Conservation (phyloP, 495 filamentous ascomycete species). For the Pyrenula aspistea region DNA sequence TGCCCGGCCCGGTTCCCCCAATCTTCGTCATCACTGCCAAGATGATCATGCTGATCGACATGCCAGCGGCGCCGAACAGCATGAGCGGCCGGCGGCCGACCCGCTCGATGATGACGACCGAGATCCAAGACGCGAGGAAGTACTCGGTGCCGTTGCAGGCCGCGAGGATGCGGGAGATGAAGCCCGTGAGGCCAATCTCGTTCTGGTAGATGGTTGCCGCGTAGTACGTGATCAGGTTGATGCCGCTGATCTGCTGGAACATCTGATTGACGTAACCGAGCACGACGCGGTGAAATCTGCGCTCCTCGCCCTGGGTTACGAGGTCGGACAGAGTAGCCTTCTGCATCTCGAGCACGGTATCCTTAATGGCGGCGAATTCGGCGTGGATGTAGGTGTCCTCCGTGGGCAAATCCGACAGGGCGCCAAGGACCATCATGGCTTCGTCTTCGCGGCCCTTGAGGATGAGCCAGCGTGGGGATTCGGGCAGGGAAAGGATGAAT, state of each 20-base stretch:
- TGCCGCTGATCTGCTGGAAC: slow-evolving; percentile 68
- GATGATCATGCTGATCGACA: slow-evolving; percentile 57
- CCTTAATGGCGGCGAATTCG: slow-evolving; percentile 63
- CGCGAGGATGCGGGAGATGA: slow-evolving; percentile 53
- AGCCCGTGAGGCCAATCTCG: slow-evolving; percentile 40
- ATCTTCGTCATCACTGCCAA: slow-evolving; percentile 37
- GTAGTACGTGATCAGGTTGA: slow-evolving; percentile 69
- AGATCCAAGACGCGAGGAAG: slow-evolving; percentile 60
- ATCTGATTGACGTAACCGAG: slow-evolving; percentile 67
- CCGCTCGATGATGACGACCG: slow-evolving; percentile 57
- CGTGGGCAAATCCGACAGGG: slow-evolving; percentile 39
- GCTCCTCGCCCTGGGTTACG: slow-evolving; percentile 60
- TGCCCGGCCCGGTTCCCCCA: slow-evolving; percentile 26
- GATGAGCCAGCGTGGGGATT: slow-evolving; percentile 67
- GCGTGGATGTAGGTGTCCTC: slow-evolving; percentile 44
- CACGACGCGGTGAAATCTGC: slow-evolving; percentile 61
- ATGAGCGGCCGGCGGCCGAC: slow-evolving; percentile 61
- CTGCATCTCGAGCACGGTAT: slow-evolving; percentile 60
- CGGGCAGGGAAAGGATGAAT: slow-evolving; percentile 54
- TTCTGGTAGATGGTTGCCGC: slow-evolving; percentile 50
- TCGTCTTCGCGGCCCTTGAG: slow-evolving; percentile 56
- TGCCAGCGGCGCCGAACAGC: slow-evolving; percentile 59
- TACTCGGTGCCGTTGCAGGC: slow-evolving; percentile 66
- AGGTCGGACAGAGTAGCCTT: slow-evolving; percentile 53
- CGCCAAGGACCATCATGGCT: slow-evolving; percentile 48